phyloP scores from a whole-genome alignment of 129 eudicot species.

The Flaveria brownii region DNA sequence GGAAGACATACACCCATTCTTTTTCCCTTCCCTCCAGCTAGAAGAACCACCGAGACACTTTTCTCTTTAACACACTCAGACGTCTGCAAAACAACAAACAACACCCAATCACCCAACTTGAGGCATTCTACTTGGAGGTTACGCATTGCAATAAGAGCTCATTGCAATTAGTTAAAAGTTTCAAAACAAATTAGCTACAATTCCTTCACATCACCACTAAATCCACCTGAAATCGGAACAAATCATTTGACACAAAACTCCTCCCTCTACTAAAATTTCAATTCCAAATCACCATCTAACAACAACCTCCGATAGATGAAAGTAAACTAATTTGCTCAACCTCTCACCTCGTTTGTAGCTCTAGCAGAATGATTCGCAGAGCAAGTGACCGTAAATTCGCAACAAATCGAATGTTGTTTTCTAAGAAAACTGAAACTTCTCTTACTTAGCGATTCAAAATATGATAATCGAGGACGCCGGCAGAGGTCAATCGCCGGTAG shows the following conservation, averaged over 20 bases:
- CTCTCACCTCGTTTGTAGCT: conserved; percentile 39
- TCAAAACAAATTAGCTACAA: conserved; percentile 6
- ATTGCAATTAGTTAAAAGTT: not conserved
- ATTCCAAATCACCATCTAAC: not conserved
- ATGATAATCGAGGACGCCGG: conserved; percentile 22
- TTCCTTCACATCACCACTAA: not conserved
- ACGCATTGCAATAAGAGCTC: not conserved
- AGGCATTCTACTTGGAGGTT: not conserved
- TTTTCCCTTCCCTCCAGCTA: conserved; percentile 97
- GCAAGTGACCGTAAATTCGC: conserved; percentile 42
- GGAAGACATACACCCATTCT: conserved; percentile 82
- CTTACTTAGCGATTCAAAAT: not conserved
- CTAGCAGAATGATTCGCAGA: conserved; percentile 39
- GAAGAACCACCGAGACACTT: conserved; percentile 91
- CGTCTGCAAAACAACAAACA: conserved; percentile 39
- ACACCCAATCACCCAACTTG: conserved; percentile 4
- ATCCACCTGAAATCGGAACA: not conserved
- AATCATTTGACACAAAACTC: not conserved
- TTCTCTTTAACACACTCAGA: conserved; percentile 68
- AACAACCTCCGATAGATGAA: not conserved
- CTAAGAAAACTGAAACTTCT: conserved; percentile 11
- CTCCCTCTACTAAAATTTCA: not conserved
- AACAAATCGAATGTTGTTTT: conserved; percentile 19
- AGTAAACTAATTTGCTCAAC: no score
- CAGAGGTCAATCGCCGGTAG: conserved; percentile 10